Evolutionary conservation across 306 rosid genomes (phyloP).

Genomic region (barrel medic (Medicago truncatula)): DNA sequence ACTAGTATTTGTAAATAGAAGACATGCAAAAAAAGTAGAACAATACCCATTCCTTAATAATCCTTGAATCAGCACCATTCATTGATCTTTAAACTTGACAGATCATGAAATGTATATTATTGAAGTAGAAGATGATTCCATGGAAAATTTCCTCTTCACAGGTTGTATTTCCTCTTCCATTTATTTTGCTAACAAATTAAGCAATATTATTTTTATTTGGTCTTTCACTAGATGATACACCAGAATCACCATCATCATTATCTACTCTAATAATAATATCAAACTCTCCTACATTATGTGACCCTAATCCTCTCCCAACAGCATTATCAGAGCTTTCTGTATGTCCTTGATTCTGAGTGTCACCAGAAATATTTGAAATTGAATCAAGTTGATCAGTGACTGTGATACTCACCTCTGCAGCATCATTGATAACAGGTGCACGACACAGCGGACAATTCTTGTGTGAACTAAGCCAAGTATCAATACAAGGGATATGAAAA

Average conservation of each 20-base stretch:
- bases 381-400: constrained; percentile 28
- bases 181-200: not conserved
- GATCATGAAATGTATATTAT: no score
- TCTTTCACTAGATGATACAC: constrained; percentile 21
- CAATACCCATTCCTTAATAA: no score
- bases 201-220: not conserved
- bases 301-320: constrained; percentile 6
- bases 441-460: constrained; percentile 54
- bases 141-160: constrained; percentile 52
- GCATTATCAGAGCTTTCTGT: constrained; percentile 35
- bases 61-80: no score
- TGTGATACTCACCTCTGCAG: constrained; percentile 16
- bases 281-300: not conserved
- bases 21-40: no score
- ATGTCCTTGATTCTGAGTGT: constrained; percentile 30
- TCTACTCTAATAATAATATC: not conserved
- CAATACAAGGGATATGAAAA: constrained; percentile 52
- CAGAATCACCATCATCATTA: constrained; percentile 14
- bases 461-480: constrained; percentile 52
- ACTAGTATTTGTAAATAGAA: no score
- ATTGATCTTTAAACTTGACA: no score
- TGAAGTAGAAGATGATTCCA: no score
- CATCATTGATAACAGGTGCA: constrained; percentile 49
- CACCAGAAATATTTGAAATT: constrained; percentile 10
- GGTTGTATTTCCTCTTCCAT: constrained; percentile 23